Base-by-base conservation (phyloP, 1,284 basidiomycete species). In the Tilletia horrida region DNA sequence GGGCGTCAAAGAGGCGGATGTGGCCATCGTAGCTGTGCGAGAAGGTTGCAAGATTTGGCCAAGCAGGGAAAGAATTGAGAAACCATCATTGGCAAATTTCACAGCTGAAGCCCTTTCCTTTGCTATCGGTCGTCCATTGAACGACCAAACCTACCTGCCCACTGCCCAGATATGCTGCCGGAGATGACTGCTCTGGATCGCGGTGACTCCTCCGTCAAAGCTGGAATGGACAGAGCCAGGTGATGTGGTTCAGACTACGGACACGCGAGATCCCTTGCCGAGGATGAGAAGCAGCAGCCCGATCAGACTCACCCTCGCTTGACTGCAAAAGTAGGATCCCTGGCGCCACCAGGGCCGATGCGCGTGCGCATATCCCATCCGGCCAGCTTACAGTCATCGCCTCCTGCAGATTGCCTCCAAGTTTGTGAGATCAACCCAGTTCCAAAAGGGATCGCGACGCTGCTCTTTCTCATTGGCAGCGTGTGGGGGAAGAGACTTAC, bases 181-280 rank as follows among this genome's bases (percentile, higher is more conserved):
- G 74, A 90, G 84, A 1, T 92, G 92, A 77, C 93, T 89, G 62
- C 87, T 89, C 78, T 96, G 91, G 25, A 98, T 91, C 0, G 90
- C 87, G 0, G 96, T 98, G 6, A 99, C 88, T 0, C 96, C 96
- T 4, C 91, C 94, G 57, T 92, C 89, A 80, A 97, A 98, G 44
- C 90, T 92, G 16, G 29, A n/a, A n/a, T n/a, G n/a, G n/a, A n/a
- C n/a, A n/a, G n/a, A n/a, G n/a, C n/a, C n/a, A n/a, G n/a, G n/a
- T n/a, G n/a, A n/a, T n/a, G n/a, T n/a, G n/a, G n/a, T n/a, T n/a
- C n/a, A n/a, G n/a, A n/a, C n/a, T n/a, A n/a, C n/a, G n/a, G n/a
- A 8, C 11, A 23, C n/a, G 16, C 27, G 67, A 44, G 21, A 62
- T 6, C 16, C 57, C 52, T 23, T 66, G 23, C 52, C 21, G 23